A percentile compares a stretch with the other conserved stretches of the same genome.
Conservation (phyloP, 1,139 yeast genomes). For the Yamadazyma diddensiae region DNA sequence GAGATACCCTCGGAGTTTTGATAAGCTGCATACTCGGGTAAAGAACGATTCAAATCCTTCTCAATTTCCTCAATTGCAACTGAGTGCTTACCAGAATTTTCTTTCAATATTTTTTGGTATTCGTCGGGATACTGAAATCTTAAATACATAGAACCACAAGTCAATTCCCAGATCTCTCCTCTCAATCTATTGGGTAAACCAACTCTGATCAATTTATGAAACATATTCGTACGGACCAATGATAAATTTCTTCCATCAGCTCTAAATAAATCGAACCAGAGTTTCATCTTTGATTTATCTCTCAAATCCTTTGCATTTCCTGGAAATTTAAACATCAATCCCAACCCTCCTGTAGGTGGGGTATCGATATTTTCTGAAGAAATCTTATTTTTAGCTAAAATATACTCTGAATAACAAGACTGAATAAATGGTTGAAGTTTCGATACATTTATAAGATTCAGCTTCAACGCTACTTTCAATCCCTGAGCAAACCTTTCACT, state of each 20-base stretch:
- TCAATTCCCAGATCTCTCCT: constrained; percentile 95
- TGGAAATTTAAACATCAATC: constrained; percentile 79
- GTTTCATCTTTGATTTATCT: constrained; percentile 81
- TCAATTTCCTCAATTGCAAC: constrained; percentile 95
- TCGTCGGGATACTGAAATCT: constrained; percentile 62
- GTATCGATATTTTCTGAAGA: constrained; percentile 42
- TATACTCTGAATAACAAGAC: constrained; percentile 82
- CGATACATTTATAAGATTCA: constrained; percentile 62
- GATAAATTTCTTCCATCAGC: constrained; percentile 84
- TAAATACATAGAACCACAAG: constrained; percentile 80
- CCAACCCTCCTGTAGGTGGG: constrained; percentile 85
- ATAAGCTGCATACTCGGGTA: constrained; percentile 96
- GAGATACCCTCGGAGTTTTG: constrained; percentile 83
- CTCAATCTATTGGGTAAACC: constrained; percentile 90
- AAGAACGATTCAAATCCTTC: constrained; percentile 87
- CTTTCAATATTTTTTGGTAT: constrained; percentile 56
- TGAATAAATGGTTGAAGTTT: constrained; percentile 63
- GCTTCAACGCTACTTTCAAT: constrained; percentile 60
- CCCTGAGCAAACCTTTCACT: constrained; percentile 77
- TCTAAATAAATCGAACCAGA: constrained; percentile 90
- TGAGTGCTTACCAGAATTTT: constrained; percentile 62
- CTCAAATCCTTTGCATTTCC: constrained; percentile 77
- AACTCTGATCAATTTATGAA: constrained; percentile 78
- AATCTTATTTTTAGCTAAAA: constrained; percentile 59
- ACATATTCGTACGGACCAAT: constrained; percentile 68